Conservation (phyloP, 2,329 filamentous ascomycete species). For the Nothophaeocryptopus gaeumannii region DNA sequence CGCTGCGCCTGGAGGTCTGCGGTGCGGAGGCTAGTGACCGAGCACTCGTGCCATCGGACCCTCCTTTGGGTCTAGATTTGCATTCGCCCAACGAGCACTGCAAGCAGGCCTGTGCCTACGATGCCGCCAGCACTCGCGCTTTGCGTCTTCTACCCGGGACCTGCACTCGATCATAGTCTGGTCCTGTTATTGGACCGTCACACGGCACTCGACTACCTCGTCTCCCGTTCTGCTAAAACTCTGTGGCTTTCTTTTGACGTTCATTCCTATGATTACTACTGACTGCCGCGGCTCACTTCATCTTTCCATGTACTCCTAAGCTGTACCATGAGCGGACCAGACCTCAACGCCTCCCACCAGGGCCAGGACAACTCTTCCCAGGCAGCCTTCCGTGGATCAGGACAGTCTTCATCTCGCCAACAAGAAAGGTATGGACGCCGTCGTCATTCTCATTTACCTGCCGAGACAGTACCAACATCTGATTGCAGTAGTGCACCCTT, state of each 20-base stretch:
- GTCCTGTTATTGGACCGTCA: slow-evolving; percentile 10
- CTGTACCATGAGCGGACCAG: slow-evolving; percentile 11
- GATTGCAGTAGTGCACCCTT: slow-evolving; percentile 20
- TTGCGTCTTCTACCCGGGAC: slow-evolving; percentile 5
- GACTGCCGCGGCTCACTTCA: not conserved
- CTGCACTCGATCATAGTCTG: too few relatives aligned
- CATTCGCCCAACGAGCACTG: slow-evolving; percentile 2
- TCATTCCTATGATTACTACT: slow-evolving; percentile 7
- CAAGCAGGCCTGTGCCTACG: not conserved
- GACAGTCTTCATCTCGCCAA: slow-evolving; percentile 6
- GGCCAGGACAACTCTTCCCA: not conserved
- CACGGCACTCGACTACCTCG: slow-evolving; percentile 6
- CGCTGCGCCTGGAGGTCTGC: not conserved
- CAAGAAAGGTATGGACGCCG: slow-evolving; percentile 14
- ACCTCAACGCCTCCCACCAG: slow-evolving; percentile 1
- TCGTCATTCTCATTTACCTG: not conserved
- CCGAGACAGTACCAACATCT: slow-evolving; percentile 2
- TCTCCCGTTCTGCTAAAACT: not conserved
- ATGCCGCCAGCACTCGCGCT: slow-evolving; percentile 2
- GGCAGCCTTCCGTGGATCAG: not conserved
- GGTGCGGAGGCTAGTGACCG: slow-evolving; percentile 5
- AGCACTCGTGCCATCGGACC: slow-evolving; percentile 1
- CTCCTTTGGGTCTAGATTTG: slow-evolving; percentile 5
- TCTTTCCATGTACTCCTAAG: slow-evolving; percentile 2
- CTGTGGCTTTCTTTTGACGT: slow-evolving; percentile 8